These are phyloP conservation scores for Gillenia trifoliata DNA, from an alignment of 306 rosid genomes.

Conservation along the genomic window DNA sequence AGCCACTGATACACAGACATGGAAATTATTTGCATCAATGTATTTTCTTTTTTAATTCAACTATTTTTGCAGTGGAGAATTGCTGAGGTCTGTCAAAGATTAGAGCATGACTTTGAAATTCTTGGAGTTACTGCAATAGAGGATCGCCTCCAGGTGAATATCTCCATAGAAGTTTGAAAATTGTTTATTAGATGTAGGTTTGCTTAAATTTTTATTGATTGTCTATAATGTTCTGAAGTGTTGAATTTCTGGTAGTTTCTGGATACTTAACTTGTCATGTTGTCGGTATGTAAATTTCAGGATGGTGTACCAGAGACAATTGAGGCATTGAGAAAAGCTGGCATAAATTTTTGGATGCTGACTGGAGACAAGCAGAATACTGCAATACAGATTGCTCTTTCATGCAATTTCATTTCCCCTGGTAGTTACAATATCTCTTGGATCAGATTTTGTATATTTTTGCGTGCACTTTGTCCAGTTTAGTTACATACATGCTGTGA, in stretches of 20 bases:
- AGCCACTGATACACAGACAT: background rate
- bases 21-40: background rate
- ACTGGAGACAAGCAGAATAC: conserved; percentile 98
- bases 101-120: conserved; percentile 82
- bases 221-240: background rate
- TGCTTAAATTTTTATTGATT: background rate
- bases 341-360: conserved; percentile 99
- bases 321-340: conserved; percentile 88
- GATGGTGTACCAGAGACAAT: conserved; percentile 99
- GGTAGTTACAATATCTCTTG: conserved; percentile 41
- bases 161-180: conserved; percentile 7
- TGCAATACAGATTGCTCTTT: conserved; percentile 94
- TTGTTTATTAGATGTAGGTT: conserved; percentile 1
- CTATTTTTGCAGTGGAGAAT: conserved; percentile 79
- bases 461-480: background rate
- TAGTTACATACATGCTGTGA: conserved; percentile 12
- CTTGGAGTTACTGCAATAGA: conserved; percentile 99
- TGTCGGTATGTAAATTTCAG: conserved; percentile 30
- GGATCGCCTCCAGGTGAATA: conserved; percentile 91
- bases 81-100: conserved; percentile 90
- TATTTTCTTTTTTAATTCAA: conserved; percentile 6
- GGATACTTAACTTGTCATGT: background rate
- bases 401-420: conserved; percentile 95
- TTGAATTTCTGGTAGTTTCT: background rate
- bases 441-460: background rate